Conservation (phyloP, 2,329 filamentous ascomycete species). For the Penicillium hesseltinei region DNA sequence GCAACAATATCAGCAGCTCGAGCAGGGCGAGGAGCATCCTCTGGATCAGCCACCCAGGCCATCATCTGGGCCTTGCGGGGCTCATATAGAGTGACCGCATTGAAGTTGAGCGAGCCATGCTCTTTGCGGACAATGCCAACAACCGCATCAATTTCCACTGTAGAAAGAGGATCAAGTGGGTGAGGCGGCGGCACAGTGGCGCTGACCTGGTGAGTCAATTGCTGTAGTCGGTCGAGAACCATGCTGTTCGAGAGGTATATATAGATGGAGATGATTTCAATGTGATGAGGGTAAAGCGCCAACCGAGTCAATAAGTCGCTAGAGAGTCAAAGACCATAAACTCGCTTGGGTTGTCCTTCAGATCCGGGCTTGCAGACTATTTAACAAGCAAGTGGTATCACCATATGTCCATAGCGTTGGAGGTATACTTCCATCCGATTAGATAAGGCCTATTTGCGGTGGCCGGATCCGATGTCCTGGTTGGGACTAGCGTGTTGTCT, state of each 20-base stretch:
- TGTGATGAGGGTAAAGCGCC: neutral
- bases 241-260: slow-evolving; percentile 35
- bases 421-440: slow-evolving; percentile 8
- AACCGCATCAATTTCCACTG: slow-evolving; percentile 69
- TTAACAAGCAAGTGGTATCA: slow-evolving; percentile 8
- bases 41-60: slow-evolving; percentile 69
- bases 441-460: slow-evolving; percentile 28
- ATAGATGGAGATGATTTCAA: neutral
- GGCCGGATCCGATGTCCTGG: slow-evolving; percentile 61
- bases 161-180: slow-evolving; percentile 74
- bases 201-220: slow-evolving; percentile 61
- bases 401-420: neutral
- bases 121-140: slow-evolving; percentile 68
- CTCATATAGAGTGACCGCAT: slow-evolving; percentile 80
- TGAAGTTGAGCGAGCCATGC: slow-evolving; percentile 73
- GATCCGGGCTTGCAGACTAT: neutral
- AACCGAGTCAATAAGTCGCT: neutral
- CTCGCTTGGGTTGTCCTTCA: neutral
- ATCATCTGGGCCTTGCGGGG: slow-evolving; percentile 82
- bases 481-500: slow-evolving; percentile 43
- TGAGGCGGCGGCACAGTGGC: slow-evolving; percentile 58
- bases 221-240: slow-evolving; percentile 64
- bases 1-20: slow-evolving; percentile 80
- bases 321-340: neutral
- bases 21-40: slow-evolving; percentile 60